phyloP scores from a whole-genome alignment of 140 eudicot genomes.

The Erigeron philadelphicus region DNA sequence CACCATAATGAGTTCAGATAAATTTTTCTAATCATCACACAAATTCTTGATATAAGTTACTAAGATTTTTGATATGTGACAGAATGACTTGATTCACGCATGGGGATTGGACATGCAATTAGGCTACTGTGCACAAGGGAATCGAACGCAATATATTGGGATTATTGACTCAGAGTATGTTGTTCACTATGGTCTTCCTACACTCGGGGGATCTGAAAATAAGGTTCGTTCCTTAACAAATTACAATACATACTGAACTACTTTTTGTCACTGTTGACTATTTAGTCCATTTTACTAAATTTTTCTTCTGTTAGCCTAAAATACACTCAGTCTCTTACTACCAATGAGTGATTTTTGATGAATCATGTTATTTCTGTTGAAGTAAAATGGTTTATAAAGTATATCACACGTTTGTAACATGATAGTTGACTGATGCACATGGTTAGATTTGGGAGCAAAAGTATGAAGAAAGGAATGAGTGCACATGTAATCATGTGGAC shows the following conservation, averaged over 20 bases:
- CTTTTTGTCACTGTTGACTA: not conserved
- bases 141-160: slow-evolving; percentile 62
- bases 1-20: not conserved
- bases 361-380: not conserved
- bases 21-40: not conserved
- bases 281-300: not conserved
- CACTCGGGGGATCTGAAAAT: slow-evolving; percentile 63
- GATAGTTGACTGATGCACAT: slow-evolving; percentile 37
- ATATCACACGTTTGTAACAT: slow-evolving; percentile 19
- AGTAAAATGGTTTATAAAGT: slow-evolving; percentile 23
- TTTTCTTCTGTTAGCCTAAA: not conserved
- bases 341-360: not conserved
- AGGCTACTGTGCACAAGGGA: slow-evolving; percentile 86
- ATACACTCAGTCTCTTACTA: not conserved
- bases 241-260: not conserved
- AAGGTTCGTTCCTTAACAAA: slow-evolving; percentile 35
- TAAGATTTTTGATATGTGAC: slow-evolving; percentile 14
- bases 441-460: slow-evolving; percentile 20
- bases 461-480: slow-evolving; percentile 29
- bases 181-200: slow-evolving; percentile 76
- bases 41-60: not conserved
- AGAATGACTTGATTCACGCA: slow-evolving; percentile 77
- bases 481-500: slow-evolving; percentile 32
- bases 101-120: slow-evolving; percentile 85
- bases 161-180: slow-evolving; percentile 76